These are phyloP conservation scores for Dictyophora rubrovolvata DNA, from an alignment of 768 basidiomycete genomes.

Conservation along the genomic window DNA sequence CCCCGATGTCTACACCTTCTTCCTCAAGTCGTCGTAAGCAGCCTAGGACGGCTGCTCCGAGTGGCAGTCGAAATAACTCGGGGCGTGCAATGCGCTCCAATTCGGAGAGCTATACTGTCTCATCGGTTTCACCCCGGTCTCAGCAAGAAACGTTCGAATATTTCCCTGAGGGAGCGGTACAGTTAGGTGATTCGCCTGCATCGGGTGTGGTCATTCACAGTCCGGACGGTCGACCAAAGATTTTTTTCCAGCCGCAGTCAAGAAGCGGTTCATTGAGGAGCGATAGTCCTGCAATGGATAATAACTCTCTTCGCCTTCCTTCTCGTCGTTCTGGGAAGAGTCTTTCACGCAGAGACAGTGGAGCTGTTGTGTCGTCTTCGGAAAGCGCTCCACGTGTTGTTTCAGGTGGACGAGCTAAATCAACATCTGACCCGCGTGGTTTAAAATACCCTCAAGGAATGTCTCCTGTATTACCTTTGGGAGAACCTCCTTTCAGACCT, in stretches of 20 bases:
- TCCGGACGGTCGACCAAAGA: constrained; percentile 88
- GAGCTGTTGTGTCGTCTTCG: neutral
- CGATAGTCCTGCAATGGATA: constrained; percentile 1
- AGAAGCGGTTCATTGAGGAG: neutral
- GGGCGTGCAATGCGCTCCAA: constrained; percentile 55
- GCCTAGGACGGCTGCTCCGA: constrained; percentile 30
- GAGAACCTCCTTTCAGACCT: neutral
- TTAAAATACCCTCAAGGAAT: neutral
- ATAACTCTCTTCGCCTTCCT: neutral
- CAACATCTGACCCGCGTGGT: neutral
- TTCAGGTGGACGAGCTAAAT: neutral
- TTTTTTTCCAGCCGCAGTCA: constrained; percentile 77
- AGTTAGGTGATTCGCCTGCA: constrained; percentile 65
- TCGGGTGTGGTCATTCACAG: constrained; percentile 86
- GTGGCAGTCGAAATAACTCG: constrained; percentile 44
- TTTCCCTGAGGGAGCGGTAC: constrained; percentile 48
- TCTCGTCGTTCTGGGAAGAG: neutral
- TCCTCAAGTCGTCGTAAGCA: constrained; percentile 28
- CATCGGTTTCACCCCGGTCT: constrained; percentile 64
- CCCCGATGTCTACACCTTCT: constrained; percentile 29
- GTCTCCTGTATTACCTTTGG: neutral
- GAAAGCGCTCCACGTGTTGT: neutral
- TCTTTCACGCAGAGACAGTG: neutral
- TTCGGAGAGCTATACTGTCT: constrained; percentile 25
- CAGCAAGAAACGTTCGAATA: constrained; percentile 65